phyloP scores from a whole-genome alignment of 345 rosid species.

The Eucalyptus rudis region DNA sequence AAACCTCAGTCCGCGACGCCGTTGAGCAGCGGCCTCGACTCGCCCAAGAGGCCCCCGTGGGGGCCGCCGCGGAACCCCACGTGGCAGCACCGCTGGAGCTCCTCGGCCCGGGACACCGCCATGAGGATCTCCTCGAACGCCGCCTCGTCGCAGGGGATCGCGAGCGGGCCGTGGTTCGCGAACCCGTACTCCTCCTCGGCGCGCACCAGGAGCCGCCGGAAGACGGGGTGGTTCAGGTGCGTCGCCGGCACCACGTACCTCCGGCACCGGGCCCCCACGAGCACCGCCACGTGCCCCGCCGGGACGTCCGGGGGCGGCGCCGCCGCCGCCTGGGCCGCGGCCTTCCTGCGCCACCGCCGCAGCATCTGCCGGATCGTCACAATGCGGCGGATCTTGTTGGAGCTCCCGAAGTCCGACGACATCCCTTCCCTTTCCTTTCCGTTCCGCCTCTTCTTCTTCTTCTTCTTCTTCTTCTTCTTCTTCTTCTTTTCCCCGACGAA shows the following conservation, averaged over 20 bases:
- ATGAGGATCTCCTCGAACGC: conserved; percentile 62
- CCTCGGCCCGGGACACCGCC: conserved; percentile 34
- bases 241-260: conserved; percentile 67
- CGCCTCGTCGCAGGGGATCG: conserved; percentile 77
- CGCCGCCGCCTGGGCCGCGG: conserved; percentile 19
- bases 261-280: conserved; percentile 41
- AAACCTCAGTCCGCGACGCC: conserved; percentile 14
- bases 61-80: conserved; percentile 9
- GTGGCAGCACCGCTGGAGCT: conserved; percentile 46
- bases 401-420: conserved; percentile 14
- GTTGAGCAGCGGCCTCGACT: conserved; percentile 60
- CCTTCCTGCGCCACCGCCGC: conserved; percentile 61
- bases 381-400: conserved; percentile 57
- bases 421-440: neutral
- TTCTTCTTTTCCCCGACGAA: neutral
- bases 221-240: conserved; percentile 78
- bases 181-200: conserved; percentile 94
- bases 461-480: too few species aligned
- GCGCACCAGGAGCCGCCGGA: conserved; percentile 40
- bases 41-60: conserved; percentile 7
- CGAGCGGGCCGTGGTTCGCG: conserved; percentile 49
- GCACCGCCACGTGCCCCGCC: conserved; percentile 71
- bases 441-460: neutral
- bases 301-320: conserved; percentile 54
- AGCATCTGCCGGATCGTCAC: conserved; percentile 78